These are phyloP conservation scores for Aeschynomene evenia DNA, from an alignment of 306 rosid genomes.

Conservation along the genomic window DNA sequence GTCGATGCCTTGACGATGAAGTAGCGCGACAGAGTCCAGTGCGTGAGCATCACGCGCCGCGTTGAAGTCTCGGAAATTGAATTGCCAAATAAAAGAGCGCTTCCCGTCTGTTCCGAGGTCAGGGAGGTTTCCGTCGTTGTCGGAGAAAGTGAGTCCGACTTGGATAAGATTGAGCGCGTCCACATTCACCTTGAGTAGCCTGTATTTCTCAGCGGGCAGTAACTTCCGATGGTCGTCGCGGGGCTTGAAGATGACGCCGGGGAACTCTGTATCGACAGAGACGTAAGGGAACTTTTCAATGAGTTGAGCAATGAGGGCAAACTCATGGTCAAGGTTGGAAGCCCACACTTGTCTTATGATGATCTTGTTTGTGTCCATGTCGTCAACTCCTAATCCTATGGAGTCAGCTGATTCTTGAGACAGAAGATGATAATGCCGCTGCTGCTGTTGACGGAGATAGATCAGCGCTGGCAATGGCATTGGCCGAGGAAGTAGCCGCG, in stretches of 20 bases:
- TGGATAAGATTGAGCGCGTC: slow-evolving; percentile 72
- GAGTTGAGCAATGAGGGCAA: slow-evolving; percentile 39
- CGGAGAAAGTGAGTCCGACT: slow-evolving; percentile 70
- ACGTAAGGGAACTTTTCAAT: slow-evolving; percentile 47
- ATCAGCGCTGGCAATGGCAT: too few species aligned
- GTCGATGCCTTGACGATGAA: slow-evolving; percentile 61
- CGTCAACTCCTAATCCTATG: too few species aligned
- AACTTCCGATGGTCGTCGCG: slow-evolving; percentile 13
- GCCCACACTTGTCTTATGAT: slow-evolving; percentile 66
- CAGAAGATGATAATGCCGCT: too few species aligned
- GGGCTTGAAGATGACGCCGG: slow-evolving; percentile 53
- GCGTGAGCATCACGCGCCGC: slow-evolving; percentile 54
- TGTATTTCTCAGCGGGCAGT: slow-evolving; percentile 57
- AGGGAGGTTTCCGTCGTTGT: slow-evolving; percentile 58
- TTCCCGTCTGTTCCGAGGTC: slow-evolving; percentile 35
- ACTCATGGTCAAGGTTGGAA: slow-evolving; percentile 47
- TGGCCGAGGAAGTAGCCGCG: too few species aligned
- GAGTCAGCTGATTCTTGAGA: too few species aligned
- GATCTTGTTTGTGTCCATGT: not conserved
- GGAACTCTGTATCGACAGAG: slow-evolving; percentile 81
- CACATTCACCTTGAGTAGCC: slow-evolving; percentile 57
- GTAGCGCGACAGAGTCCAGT: slow-evolving; percentile 59
- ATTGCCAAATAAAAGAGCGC: slow-evolving; percentile 60
- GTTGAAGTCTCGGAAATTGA: slow-evolving; percentile 69
- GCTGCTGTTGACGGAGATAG: too few species aligned